These are phyloP conservation scores for Podospora bellae-mahoneyi DNA, from an alignment of 495 filamentous ascomycete genomes.

Conservation along the genomic window DNA sequence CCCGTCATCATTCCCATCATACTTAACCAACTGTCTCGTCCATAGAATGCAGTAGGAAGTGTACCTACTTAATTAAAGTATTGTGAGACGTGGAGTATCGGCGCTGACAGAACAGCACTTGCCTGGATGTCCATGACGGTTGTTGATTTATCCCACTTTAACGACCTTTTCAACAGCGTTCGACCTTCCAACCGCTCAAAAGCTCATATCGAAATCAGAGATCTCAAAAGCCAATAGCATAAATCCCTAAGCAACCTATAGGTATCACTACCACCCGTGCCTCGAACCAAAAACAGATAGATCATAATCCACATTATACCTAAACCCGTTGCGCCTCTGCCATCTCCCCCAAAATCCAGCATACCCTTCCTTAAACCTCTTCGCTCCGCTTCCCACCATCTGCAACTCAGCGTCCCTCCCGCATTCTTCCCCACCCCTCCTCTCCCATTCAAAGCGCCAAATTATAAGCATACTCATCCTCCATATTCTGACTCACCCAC, in stretches of 20 bases:
- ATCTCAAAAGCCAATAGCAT: background rate
- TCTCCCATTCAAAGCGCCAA: slow-evolving; percentile 63
- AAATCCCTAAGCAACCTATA: background rate
- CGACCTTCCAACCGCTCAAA: no score
- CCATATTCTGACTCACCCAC: slow-evolving; percentile 98
- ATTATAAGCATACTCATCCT: slow-evolving; percentile 98
- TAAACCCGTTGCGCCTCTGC: background rate
- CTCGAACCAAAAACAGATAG: background rate
- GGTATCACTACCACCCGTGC: background rate
- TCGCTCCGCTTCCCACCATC: background rate
- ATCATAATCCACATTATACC: background rate
- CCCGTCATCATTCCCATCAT: no score
- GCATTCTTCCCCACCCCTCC: background rate
- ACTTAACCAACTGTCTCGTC: no score
- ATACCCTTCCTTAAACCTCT: background rate
- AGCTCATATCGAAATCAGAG: background rate
- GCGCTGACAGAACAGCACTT: no score
- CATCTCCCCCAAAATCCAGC: background rate
- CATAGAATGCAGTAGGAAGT: no score
- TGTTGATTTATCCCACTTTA: no score
- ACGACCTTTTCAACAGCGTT: no score
- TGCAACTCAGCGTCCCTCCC: background rate
- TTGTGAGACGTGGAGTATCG: no score
- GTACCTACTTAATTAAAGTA: no score
- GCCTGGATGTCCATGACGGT: no score